Conservation (phyloP, 768 basidiomycete species). For the Trametes gibbosa region DNA sequence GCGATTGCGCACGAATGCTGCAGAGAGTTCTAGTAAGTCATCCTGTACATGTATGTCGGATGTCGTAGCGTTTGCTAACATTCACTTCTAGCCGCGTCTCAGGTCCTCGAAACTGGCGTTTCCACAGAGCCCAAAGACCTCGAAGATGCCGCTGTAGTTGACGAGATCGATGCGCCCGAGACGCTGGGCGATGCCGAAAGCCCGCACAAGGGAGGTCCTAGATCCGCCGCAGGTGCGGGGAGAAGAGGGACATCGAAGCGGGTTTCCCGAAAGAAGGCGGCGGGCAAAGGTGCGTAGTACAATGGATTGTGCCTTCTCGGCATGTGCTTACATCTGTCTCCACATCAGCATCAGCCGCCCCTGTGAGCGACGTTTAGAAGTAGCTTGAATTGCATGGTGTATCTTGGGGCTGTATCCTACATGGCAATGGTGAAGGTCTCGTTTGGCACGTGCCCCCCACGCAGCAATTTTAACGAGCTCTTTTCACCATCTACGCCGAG, state of each 20-base stretch:
- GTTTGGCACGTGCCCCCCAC: no score
- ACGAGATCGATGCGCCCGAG: not conserved
- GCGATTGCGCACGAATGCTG: not conserved
- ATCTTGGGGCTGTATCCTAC: not conserved
- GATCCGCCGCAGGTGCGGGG: no score
- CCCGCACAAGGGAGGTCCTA: not conserved
- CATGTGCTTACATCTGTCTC: no score
- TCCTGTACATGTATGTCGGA: no score
- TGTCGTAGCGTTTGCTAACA: not conserved
- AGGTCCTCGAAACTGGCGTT: not conserved
- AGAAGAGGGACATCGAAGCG: no score
- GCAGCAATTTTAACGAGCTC: no score
- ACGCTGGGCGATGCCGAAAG: not conserved
- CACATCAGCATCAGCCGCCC: not conserved
- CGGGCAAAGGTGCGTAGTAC: no score
- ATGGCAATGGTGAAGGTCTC: not conserved
- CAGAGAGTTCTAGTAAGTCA: not conserved
- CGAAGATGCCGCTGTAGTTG: not conserved
- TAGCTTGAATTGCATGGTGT: not conserved
- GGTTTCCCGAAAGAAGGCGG: no score
- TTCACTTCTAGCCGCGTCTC: not conserved
- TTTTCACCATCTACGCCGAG: no score
- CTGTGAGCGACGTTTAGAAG: not conserved
- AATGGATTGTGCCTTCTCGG: no score
- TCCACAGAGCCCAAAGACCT: conserved; percentile 4